Evolutionary conservation across 805 yeast genomes (phyloP), one percentile per base, ranked within the genome.

Genomic region (Metschnikowia koreensis): DNA sequence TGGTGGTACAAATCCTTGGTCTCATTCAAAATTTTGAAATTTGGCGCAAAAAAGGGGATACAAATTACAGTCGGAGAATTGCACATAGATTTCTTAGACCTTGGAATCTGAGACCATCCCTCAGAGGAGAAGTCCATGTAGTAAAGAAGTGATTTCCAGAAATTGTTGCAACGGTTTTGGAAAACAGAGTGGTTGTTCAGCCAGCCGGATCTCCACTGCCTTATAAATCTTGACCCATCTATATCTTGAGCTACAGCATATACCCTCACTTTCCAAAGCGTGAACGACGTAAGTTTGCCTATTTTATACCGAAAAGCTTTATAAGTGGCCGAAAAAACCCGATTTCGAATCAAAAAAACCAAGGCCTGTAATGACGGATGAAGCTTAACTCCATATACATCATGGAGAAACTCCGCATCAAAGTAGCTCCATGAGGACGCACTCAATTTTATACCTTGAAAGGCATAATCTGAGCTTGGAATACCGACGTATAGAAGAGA

Each of bases 401-500:
- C 40, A 55, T 58, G 47, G 5, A 73, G 62, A 53, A 60, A 69
- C 15, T 80, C 80, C 9, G 79, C 68, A 54, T 81, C 83, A 13
- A 81, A 65, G 88, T 87, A 83, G 46, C 45, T 59, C 87, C 88
- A 84, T 1, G 72, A 75, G 10, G 54, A 46, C 15, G 27, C 29
- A 17, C 6, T 71, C 0, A 78, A 72, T 9, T 50, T 52, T 0
- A 69, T 34, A 0, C 78, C 79, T 3, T 65, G 60, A 27, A 64
- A 52, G 34, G 69, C 69, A 12, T 71, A 66, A 0, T 71, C 67
- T 3, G 69, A 56, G 1, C 66, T 51, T 0, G 87, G 87, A 1
- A 75, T 57, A 34, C 75, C 67, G 47, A 66, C 61, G 44, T 80
- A 66, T 56, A 69, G 72, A 1, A 85, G 58, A 0, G 76, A 68